Conservation (phyloP, 2,329 filamentous ascomycete genomes). For the Diaporthe citriasiana region DNA sequence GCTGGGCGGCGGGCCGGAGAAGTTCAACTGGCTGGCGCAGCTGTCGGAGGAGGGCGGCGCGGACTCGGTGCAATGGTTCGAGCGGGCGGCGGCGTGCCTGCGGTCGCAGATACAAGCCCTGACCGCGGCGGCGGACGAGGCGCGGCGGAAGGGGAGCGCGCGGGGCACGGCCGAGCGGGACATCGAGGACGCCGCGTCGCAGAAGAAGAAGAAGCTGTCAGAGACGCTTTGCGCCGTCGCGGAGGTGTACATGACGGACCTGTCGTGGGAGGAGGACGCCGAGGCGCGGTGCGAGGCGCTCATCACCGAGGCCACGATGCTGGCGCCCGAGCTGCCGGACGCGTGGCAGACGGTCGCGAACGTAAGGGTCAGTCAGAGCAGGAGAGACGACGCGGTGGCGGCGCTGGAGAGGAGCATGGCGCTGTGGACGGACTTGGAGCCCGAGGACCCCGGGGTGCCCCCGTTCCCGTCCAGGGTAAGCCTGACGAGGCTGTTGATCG, state of each 20-base stretch:
- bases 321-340: slow-evolving; percentile 85
- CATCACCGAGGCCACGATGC: slow-evolving; percentile 89
- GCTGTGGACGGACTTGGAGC: slow-evolving; percentile 84
- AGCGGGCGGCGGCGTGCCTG: slow-evolving; percentile 79
- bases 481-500: slow-evolving; percentile 88
- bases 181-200: slow-evolving; percentile 78
- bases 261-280: slow-evolving; percentile 92
- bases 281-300: slow-evolving; percentile 89
- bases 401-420: slow-evolving; percentile 85
- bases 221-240: slow-evolving; percentile 94
- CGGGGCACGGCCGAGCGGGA: slow-evolving; percentile 53
- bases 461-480: slow-evolving; percentile 90
- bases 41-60: slow-evolving; percentile 79
- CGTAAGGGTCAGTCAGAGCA: slow-evolving; percentile 89
- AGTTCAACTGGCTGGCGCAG: slow-evolving; percentile 95
- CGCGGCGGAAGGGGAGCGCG: slow-evolving; percentile 54
- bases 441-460: slow-evolving; percentile 80
- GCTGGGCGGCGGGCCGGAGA: slow-evolving; percentile 87
- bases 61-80: slow-evolving; percentile 77
- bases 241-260: slow-evolving; percentile 99
- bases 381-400: slow-evolving; percentile 82
- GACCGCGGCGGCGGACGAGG: slow-evolving; percentile 56
- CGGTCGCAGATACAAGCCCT: slow-evolving; percentile 78
- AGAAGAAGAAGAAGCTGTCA: slow-evolving; percentile 84
- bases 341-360: slow-evolving; percentile 97